Evolutionary conservation across 1,139 yeast genomes (phyloP).

Genomic region (Pichia sp.): DNA sequence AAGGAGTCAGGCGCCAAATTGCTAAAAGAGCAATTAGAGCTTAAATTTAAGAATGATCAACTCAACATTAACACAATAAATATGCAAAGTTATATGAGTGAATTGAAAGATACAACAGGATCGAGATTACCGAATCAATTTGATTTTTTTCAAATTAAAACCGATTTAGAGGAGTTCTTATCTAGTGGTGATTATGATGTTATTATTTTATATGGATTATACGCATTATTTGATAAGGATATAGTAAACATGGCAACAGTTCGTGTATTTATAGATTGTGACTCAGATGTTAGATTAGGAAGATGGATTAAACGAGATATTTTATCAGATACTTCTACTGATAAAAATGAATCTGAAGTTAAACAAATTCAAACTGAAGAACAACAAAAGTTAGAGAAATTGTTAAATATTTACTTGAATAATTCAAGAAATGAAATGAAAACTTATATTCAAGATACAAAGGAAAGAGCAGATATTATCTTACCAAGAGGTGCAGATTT

Average conservation of each 20-base stretch:
- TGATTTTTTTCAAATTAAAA: conserved; percentile 33
- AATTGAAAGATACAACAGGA: conserved; percentile 2
- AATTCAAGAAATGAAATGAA: conserved; percentile 73
- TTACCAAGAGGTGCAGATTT: conserved; percentile 69
- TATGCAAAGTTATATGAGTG: conserved; percentile 28
- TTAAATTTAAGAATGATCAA: conserved; percentile 1
- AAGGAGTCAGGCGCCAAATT: conserved; percentile 23
- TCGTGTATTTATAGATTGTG: conserved; percentile 77
- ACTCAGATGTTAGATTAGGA: conserved; percentile 75
- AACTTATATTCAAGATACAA: conserved; percentile 68
- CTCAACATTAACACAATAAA: conserved; percentile 36
- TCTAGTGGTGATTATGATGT: conserved; percentile 31
- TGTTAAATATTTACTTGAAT: conserved; percentile 57
- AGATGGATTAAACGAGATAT: conserved; percentile 49
- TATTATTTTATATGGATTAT: conserved; percentile 67
- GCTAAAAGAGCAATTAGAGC: conserved; percentile 12
- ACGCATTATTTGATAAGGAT: conserved; percentile 63
- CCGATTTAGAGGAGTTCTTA: conserved; percentile 14
- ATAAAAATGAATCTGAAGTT: neutral
- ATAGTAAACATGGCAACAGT: conserved; percentile 57
- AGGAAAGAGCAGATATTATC: conserved; percentile 73
- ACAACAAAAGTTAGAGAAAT: conserved; percentile 36
- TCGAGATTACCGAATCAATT: conserved; percentile 31
- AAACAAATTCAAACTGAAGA: conserved; percentile 11
- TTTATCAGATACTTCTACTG: conserved; percentile 4